These are phyloP conservation scores for Passiflora organensis DNA, from an alignment of 345 rosid genomes.

Conservation along the genomic window DNA sequence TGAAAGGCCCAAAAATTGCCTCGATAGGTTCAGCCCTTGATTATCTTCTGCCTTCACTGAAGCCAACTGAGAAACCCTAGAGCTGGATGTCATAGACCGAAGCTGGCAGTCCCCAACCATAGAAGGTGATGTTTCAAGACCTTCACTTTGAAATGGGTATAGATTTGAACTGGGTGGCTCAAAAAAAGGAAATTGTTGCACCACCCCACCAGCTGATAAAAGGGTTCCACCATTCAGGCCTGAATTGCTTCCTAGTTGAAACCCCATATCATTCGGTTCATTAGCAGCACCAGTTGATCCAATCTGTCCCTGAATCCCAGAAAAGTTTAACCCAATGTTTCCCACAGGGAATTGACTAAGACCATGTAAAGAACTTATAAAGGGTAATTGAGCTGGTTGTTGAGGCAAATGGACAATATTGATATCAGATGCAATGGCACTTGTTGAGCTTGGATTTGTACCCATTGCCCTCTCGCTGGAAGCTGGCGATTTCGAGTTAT, in stretches of 20 bases:
- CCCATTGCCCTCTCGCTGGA: constrained; percentile 28
- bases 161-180: constrained; percentile 33
- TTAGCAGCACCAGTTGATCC: constrained; percentile 21
- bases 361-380: constrained; percentile 41
- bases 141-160: constrained; percentile 40
- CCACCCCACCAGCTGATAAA: constrained; percentile 26
- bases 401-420: constrained; percentile 30
- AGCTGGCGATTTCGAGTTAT: constrained; percentile 34
- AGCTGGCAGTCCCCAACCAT: constrained; percentile 26
- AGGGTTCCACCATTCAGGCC: too few species aligned
- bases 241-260: constrained; percentile 36
- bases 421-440: constrained; percentile 32
- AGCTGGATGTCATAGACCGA: constrained; percentile 26
- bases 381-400: constrained; percentile 41
- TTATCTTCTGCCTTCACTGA: constrained; percentile 55
- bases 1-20: constrained; percentile 27
- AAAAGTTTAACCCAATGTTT: constrained; percentile 51
- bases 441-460: constrained; percentile 27
- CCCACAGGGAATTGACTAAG: constrained; percentile 39
- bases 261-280: constrained; percentile 39
- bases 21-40: constrained; percentile 33
- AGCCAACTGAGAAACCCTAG: constrained; percentile 55
- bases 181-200: constrained; percentile 48
- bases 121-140: constrained; percentile 36
- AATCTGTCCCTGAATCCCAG: constrained; percentile 30